These are phyloP conservation scores for carrot (Daucus carota) DNA, from an alignment of 129 eudicot species.

Conservation along the genomic window DH1_v3.0 NC_030381.2:37610001-37610500, in stretches of 20 bases:
- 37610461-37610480: no score
- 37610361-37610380: not conserved
- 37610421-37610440: not conserved
- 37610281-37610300: not conserved
- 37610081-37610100: conserved; percentile 50
- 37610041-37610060: conserved; percentile 10
- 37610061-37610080: conserved; percentile 47
- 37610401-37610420: not conserved
- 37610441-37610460: not conserved
- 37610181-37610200: conserved; percentile 77
- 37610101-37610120: conserved; percentile 88
- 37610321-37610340: not conserved
- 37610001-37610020: not conserved
- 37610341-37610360: not conserved
- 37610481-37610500: no score
- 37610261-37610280: not conserved
- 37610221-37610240: not conserved
- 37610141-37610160: conserved; percentile 98
- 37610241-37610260: not conserved
- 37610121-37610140: conserved; percentile 61
- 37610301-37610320: not conserved
- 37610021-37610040: not conserved
- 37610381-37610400: not conserved
- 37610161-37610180: conserved; percentile 88
- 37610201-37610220: conserved; percentile 18